A percentile compares a stretch with the other conserved stretches of the same genome.
Conservation (phyloP, 2,329 filamentous ascomycete genomes). For the Microsporum audouinii region DNA sequence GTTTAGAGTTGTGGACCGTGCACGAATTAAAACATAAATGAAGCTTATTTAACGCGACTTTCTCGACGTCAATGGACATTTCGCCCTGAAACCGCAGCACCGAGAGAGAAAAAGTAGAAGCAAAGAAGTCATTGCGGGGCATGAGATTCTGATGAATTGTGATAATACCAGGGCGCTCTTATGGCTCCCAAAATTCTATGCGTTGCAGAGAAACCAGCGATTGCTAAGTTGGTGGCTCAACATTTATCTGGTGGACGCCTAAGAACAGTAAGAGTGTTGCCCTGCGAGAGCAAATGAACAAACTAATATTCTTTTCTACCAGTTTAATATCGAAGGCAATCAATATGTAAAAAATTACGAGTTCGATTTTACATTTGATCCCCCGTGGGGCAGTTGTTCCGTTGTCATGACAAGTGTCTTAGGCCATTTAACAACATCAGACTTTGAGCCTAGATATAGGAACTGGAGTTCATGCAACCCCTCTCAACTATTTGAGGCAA, state of each 20-base stretch:
- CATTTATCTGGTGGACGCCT: slow-evolving; percentile 71
- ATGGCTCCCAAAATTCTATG: slow-evolving; percentile 53
- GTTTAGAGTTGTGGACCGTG: slow-evolving; percentile 11
- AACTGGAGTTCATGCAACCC: slow-evolving; percentile 76
- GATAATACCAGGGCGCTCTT: not conserved
- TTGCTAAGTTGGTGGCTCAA: slow-evolving; percentile 83
- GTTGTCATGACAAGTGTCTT: slow-evolving; percentile 92
- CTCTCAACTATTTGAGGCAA: slow-evolving; percentile 66
- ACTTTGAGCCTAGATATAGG: slow-evolving; percentile 63
- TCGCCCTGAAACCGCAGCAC: not conserved
- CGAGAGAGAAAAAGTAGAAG: not conserved
- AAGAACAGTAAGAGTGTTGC: slow-evolving; percentile 49
- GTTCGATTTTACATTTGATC: slow-evolving; percentile 79
- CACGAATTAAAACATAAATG: not conserved
- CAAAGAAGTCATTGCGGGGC: not conserved
- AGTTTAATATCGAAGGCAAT: slow-evolving; percentile 42
- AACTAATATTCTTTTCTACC: not conserved
- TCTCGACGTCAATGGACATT: not conserved
- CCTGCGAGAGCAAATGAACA: not conserved
- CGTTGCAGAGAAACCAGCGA: slow-evolving; percentile 82
- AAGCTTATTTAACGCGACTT: not conserved
- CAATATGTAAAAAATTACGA: slow-evolving; percentile 88
- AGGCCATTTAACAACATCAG: slow-evolving; percentile 72
- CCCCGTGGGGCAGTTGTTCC: slow-evolving; percentile 64
- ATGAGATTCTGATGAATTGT: not conserved